A percentile compares a stretch with the other conserved stretches of the same genome.
phyloP scores from a whole-genome alignment of 139 green algal genomes.

The Chlamydomonas asymmetrica region DNA sequence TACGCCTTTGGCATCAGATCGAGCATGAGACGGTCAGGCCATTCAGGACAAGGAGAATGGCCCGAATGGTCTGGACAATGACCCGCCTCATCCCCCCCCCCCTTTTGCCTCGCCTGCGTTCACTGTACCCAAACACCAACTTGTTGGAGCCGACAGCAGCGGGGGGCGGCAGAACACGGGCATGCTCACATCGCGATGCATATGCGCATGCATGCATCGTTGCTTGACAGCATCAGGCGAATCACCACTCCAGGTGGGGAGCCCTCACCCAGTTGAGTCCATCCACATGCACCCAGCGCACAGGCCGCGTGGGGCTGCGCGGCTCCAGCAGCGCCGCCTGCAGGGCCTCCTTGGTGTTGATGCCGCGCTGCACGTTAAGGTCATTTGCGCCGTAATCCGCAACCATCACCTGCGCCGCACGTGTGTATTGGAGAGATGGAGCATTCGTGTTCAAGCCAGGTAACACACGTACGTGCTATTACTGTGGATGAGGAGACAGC shows the following conservation, averaged over 20 bases:
- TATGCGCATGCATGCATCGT: conserved; percentile 8
- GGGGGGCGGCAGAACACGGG: neutral
- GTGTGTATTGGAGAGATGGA: too few species aligned
- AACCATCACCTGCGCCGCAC: too few species aligned
- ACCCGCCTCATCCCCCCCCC: neutral
- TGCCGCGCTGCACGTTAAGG: neutral
- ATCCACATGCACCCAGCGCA: conserved; percentile 27
- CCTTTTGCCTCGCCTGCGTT: neutral
- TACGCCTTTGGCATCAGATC: too few species aligned
- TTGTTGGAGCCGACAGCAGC: neutral
- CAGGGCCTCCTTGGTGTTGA: neutral
- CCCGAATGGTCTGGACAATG: neutral
- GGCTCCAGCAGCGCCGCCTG: neutral
- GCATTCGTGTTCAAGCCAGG: too few species aligned
- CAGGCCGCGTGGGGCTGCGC: neutral
- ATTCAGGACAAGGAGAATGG: neutral
- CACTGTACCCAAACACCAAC: neutral
- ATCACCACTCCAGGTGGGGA: neutral
- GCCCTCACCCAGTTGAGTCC: conserved; percentile 25
- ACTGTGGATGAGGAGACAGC: too few species aligned
- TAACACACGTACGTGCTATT: too few species aligned
- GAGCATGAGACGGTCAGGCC: neutral
- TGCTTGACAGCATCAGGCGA: neutral
- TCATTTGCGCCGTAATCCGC: too few species aligned
- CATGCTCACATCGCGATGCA: neutral